Evolutionary conservation across 179 eudicot genomes (phyloP).

Genomic region (Dionaea muscipula): DNA sequence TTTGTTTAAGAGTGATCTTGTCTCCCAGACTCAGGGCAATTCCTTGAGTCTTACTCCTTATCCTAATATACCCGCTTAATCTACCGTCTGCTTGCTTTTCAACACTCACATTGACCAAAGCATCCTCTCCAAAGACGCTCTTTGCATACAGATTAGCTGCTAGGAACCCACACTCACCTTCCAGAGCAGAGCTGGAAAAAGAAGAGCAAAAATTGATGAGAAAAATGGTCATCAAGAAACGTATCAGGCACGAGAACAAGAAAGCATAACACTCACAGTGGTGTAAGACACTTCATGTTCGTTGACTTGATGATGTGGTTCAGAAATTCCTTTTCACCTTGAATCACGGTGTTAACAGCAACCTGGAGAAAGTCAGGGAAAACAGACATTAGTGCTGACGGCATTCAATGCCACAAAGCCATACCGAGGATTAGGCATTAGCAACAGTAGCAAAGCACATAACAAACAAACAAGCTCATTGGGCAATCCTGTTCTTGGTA

Average conservation of each 20-base stretch:
- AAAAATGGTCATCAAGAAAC: not conserved
- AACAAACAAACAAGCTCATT: no score
- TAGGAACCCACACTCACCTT: slow-evolving; percentile 66
- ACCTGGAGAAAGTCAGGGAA: slow-evolving; percentile 28
- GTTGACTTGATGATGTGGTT: slow-evolving; percentile 63
- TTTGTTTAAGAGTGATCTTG: slow-evolving; percentile 70
- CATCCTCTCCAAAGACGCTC: slow-evolving; percentile 87
- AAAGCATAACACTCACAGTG: slow-evolving; percentile 39
- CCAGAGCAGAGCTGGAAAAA: slow-evolving; percentile 54
- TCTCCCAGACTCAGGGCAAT: slow-evolving; percentile 88
- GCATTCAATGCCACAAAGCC: not conserved
- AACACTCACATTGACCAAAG: slow-evolving; percentile 70
- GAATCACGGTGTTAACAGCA: slow-evolving; percentile 64
- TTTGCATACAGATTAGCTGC: slow-evolving; percentile 72
- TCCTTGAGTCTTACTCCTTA: slow-evolving; percentile 92
- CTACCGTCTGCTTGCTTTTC: slow-evolving; percentile 80
- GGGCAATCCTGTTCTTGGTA: no score
- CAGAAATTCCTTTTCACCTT: slow-evolving; percentile 56
- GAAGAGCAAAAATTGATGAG: not conserved
- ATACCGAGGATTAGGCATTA: not conserved
- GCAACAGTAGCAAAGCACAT: no score
- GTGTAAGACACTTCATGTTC: slow-evolving; percentile 67
- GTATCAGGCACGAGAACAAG: not conserved
- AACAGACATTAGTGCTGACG: not conserved
- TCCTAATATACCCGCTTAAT: slow-evolving; percentile 79